Base-by-base conservation (phyloP, 2,329 filamentous ascomycete genomes). In the Lecanicillium sp. region DNA sequence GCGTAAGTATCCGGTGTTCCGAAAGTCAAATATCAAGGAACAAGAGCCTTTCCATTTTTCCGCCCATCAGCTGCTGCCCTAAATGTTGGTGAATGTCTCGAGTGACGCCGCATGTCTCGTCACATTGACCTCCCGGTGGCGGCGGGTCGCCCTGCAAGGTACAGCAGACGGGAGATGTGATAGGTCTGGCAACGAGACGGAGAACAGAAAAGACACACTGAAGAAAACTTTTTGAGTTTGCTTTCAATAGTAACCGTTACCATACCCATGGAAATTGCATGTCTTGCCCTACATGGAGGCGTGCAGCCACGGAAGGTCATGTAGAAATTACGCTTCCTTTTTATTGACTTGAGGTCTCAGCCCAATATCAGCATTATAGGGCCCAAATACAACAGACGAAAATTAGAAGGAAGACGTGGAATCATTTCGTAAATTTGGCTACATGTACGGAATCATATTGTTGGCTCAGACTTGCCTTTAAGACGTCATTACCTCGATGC, bases 401-500 rank as follows among this genome's bases (percentile, higher is more conserved):
- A 7, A 12, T 7, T 12, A 29, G 26, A 29, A 29, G 26, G 12
- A 29, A 29, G 26, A 29, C 7, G 7, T 7, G 12, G 12, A 29
- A 29, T 7, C 26, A 7, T 12, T 29, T 12, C 12, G 26, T 29
- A 7, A 29, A 29, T 29, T 12, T 29, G 7, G 26, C 12, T 12
- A 7, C 7, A 11, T 10, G 3, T 5, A 30, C 21, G 2, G 14
- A 15, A 47, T 11, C 12, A n/a, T n/a, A 43, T 43, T 36, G 33
- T 58, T 55, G 69, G 74, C 78, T 82, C 78, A 82, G 77, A 79
- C 75, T 81, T 82, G 78, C 78, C 78, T 82, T 81, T 76, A 74
- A 66, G 55, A 68, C 74, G 61, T 78, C 75, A 78, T 65, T 46
- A 67, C 61, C 63, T 57, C 65, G 50, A n/a, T 52, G 56, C 62